phyloP scores from a whole-genome alignment of 352 stramenopile genomes.

The Phytophthora lateralis region DNA sequence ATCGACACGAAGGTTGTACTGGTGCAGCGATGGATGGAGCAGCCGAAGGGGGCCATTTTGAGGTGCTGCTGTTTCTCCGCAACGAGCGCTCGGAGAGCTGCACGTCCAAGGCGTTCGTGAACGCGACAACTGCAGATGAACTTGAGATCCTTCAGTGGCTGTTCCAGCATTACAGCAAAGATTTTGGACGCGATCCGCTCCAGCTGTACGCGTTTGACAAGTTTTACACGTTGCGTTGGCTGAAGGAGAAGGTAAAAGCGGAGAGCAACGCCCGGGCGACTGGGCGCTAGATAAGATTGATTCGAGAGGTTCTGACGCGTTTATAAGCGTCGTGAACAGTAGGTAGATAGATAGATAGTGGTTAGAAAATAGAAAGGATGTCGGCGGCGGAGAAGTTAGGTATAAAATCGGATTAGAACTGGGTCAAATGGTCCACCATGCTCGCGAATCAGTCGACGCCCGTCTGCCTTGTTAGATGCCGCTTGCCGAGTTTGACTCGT shows the following conservation, averaged over 20 bases:
- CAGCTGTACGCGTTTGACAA: conserved; percentile 43
- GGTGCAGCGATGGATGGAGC: conserved; percentile 35
- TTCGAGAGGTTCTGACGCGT: conserved; percentile 6
- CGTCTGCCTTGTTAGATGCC: conserved; percentile 1
- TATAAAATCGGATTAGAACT: neutral
- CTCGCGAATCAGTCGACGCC: neutral
- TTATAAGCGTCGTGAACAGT: conserved; percentile 21
- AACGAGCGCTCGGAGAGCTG: conserved; percentile 21
- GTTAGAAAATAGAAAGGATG: conserved; percentile 2
- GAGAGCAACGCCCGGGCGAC: conserved; percentile 4
- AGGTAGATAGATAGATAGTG: conserved; percentile 16
- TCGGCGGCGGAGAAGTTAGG: too few species aligned
- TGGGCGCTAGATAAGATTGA: conserved; percentile 13
- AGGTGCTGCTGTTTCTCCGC: conserved; percentile 45
- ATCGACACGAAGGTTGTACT: conserved; percentile 31
- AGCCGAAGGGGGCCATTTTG: conserved; percentile 32
- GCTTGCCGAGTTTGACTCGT: neutral
- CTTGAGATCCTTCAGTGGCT: conserved; percentile 48
- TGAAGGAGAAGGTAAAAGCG: conserved; percentile 29
- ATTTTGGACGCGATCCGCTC: conserved; percentile 37
- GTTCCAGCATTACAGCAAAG: conserved; percentile 33
- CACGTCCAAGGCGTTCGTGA: conserved; percentile 38
- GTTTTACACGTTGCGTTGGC: conserved; percentile 43
- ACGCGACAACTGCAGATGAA: conserved; percentile 38
- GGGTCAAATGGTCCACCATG: neutral